These are phyloP conservation scores for Curvularia sp. DNA, from an alignment of 2,329 filamentous ascomycete species.

Conservation along the genomic window DNA sequence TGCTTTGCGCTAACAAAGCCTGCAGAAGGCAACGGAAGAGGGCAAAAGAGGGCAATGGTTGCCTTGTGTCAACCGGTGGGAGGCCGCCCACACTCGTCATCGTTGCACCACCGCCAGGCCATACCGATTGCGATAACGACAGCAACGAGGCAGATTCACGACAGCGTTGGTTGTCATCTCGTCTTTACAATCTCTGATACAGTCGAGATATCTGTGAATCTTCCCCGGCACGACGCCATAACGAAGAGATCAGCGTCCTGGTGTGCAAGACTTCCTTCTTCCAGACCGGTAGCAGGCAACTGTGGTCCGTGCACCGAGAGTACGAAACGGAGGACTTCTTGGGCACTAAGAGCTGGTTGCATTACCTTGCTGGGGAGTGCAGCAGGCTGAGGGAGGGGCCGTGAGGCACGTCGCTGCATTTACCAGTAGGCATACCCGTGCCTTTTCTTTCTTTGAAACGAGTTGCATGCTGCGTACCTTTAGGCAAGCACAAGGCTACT, in stretches of 20 bases:
- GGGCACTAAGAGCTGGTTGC: conserved; percentile 12
- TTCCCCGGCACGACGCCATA: neutral
- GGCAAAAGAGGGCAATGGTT: conserved; percentile 7
- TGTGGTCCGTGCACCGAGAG: conserved; percentile 19
- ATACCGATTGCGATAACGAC: conserved; percentile 6
- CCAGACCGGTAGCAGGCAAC: conserved; percentile 22
- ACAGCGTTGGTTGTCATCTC: neutral
- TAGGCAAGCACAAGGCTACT: conserved; percentile 43
- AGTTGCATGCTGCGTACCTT: conserved; percentile 28
- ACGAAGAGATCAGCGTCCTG: conserved; percentile 1
- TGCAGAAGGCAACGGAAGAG: conserved; percentile 7
- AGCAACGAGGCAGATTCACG: neutral
- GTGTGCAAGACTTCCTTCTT: conserved; percentile 21
- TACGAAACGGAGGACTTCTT: conserved; percentile 32
- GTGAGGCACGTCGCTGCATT: conserved; percentile 36
- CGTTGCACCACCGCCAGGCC: neutral
- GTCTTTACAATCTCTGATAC: neutral
- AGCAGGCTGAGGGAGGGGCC: conserved; percentile 30
- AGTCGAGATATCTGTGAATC: neutral
- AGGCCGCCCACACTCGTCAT: conserved; percentile 18
- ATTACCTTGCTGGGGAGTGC: conserved; percentile 34
- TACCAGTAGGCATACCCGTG: conserved; percentile 47
- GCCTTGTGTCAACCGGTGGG: conserved; percentile 12
- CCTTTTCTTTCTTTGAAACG: conserved; percentile 20
- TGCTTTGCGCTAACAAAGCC: conserved; percentile 2